phyloP scores from a whole-genome alignment of 495 filamentous ascomycete genomes.

The Polyplosphaeria fusca region DNA sequence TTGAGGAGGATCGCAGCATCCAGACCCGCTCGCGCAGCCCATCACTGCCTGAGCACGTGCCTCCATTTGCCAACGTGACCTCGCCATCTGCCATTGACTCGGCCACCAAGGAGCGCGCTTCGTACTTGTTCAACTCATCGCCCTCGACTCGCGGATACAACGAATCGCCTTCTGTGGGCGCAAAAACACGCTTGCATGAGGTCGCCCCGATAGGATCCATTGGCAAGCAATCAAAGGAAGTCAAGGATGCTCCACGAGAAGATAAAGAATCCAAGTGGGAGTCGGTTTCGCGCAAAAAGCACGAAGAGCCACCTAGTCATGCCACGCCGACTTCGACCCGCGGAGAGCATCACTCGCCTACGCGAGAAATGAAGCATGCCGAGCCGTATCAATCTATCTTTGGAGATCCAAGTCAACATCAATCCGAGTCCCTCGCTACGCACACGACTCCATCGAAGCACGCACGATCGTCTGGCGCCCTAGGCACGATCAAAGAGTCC shows the following conservation, averaged over 20 bases:
- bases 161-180: conserved; percentile 8
- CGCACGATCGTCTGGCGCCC: conserved; percentile 20
- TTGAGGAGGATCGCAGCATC: background rate
- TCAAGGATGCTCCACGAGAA: background rate
- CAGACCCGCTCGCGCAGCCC: conserved; percentile 23
- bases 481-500: conserved; percentile 45
- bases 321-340: background rate
- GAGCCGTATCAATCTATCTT: conserved; percentile 26
- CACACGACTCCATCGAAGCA: conserved; percentile 27
- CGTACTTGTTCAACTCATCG: conserved; percentile 54
- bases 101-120: conserved; percentile 53
- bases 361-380: conserved; percentile 2
- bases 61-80: conserved; percentile 7
- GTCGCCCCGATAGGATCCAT: background rate
- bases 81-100: conserved; percentile 49
- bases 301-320: background rate
- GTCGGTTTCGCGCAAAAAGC: background rate
- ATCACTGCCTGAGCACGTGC: conserved; percentile 18
- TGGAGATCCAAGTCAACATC: conserved; percentile 16
- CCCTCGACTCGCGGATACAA: conserved; percentile 44
- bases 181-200: conserved; percentile 8
- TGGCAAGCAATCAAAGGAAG: background rate
- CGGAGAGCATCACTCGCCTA: conserved; percentile 6
- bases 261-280: background rate
- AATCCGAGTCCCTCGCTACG: conserved; percentile 6